These are phyloP conservation scores for Lactuca saligna DNA, from an alignment of 129 eudicot genomes.

Conservation along the genomic window DNA sequence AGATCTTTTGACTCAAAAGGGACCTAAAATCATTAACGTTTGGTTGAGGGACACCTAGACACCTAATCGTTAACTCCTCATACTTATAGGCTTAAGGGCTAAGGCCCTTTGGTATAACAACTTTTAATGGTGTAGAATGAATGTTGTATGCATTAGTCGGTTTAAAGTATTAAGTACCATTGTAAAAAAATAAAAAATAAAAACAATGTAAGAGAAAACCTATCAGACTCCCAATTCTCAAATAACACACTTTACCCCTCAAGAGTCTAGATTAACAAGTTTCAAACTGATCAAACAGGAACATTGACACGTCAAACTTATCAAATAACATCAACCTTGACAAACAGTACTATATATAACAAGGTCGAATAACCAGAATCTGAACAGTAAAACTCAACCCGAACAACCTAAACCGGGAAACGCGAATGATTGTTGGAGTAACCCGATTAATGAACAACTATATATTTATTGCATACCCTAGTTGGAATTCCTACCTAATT, in stretches of 20 bases:
- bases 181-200: too few relatives aligned
- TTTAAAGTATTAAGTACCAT: too few relatives aligned
- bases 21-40: too few relatives aligned
- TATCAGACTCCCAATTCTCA: too few relatives aligned
- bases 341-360: not conserved
- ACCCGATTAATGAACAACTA: not conserved
- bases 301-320: conserved; percentile 4
- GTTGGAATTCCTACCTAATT: not conserved
- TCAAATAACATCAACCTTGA: conserved; percentile 12
- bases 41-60: too few relatives aligned
- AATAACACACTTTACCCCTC: too few relatives aligned
- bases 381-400: not conserved
- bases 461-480: not conserved
- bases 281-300: not conserved
- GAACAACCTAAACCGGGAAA: not conserved
- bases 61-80: too few relatives aligned
- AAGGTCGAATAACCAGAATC: not conserved
- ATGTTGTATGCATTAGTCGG: not conserved
- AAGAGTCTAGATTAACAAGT: too few relatives aligned
- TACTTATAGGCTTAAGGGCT: too few relatives aligned
- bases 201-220: too few relatives aligned
- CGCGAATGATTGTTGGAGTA: not conserved
- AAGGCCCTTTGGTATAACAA: not conserved
- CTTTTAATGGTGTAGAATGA: not conserved
- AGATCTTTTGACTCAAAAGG: too few relatives aligned